Base-by-base conservation (phyloP, 257 asterid genomes). In the Solanum sitiens region DNA sequence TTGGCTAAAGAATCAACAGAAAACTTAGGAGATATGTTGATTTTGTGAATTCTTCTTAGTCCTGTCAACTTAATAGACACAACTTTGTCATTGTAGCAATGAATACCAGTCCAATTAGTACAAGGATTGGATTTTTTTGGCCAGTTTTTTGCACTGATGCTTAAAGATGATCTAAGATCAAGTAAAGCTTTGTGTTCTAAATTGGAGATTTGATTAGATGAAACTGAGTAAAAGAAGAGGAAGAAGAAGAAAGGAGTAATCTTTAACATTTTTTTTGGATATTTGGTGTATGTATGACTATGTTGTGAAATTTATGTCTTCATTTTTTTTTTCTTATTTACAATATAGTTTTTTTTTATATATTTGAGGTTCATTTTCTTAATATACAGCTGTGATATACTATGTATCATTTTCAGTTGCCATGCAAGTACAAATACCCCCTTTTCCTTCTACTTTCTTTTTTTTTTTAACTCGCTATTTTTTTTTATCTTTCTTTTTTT, bases 101-200 rank as follows among this genome's bases (percentile, higher is more conserved):
- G 86, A 15, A 95, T 92, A 20, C 98, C 98, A 0, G 94, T 91
- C 98, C 98, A 95, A 61, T 94, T 93, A 61, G 87, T 65, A 73
- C 98, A 95, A 8, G 96, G 98, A 30, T 94, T 90, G 3, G 87
- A 83, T 83, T 90, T 94, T 50, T 84, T 94, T 8, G 89, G 97
- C 98, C 98, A 94, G 44, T 90, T 74, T 88, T 53, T 89, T 12
- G 95, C 96, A 87, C 90, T 89, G 86, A 95, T 90, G 40, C 92
- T 92, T 14, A 95, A 92, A n/a, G 98, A 94, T 30, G 94, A 90
- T 15, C 98, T 91, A 67, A 95, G 96, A 35, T 90, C 88, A 72
- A 92, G 87, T 75, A 95, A 88, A 42, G 96, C 95, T 73, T 87
- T 85, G 88, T 92, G 86, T 90, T 95, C 98, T 61, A 90, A 20